phyloP scores from a whole-genome alignment of 1,284 basidiomycete species.

The Puccinia coronata region DNA sequence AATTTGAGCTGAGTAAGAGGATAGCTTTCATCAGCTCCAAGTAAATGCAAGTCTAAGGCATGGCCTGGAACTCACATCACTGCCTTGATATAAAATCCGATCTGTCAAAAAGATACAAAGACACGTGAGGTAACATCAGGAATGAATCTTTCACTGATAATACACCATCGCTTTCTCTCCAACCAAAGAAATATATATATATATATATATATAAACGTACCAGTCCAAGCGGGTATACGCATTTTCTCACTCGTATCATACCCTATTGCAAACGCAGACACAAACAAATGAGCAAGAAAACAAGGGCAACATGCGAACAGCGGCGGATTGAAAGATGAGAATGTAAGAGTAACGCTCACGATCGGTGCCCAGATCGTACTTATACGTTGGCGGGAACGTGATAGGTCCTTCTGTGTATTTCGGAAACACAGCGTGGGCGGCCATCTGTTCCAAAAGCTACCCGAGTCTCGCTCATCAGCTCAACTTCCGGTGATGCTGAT shows the following conservation, averaged over 20 bases:
- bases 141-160: background rate
- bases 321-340: too few species aligned
- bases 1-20: conserved; percentile 55
- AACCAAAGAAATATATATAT: background rate
- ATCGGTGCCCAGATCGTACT: conserved; percentile 67
- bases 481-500: background rate
- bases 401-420: conserved; percentile 87
- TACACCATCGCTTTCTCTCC: conserved; percentile 8
- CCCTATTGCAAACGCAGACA: conserved; percentile 52
- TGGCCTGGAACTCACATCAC: conserved; percentile 65
- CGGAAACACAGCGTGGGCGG: conserved; percentile 70
- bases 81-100: conserved; percentile 82
- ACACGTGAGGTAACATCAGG: conserved; percentile 16
- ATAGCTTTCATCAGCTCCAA: conserved; percentile 32
- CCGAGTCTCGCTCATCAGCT: background rate
- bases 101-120: conserved; percentile 64
- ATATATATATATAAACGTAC: conserved; percentile 63
- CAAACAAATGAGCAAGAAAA: background rate
- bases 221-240: conserved; percentile 96
- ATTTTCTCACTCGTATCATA: conserved; percentile 97
- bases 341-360: too few species aligned
- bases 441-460: conserved; percentile 73
- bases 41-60: conserved; percentile 62
- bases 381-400: conserved; percentile 83
- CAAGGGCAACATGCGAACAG: background rate